Base-by-base conservation (phyloP, 257 asterid species). In the Solanum phureja region DNA sequence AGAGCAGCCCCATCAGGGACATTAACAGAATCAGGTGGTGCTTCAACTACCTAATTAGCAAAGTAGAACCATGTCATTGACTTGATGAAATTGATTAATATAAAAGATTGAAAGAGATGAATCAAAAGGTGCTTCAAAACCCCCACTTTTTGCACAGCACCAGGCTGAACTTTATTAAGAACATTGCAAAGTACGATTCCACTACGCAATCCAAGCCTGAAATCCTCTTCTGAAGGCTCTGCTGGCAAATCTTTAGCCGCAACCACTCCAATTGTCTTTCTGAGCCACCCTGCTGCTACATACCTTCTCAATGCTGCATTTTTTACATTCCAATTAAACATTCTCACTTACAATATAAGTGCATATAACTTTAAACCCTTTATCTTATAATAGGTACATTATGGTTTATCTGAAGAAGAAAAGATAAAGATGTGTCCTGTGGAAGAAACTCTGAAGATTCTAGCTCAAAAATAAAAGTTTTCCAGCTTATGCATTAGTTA, bases 101-200 rank as follows among this genome's bases (percentile, higher is more conserved):
- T 14, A 58, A 52, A 81, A 21, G 24, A 42, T 16, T 44, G 34
- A 33, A 33, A 33, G 24, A 72, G 27, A 71, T 16, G 77, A 33
- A 33, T 87, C 44, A 23, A 33, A 86, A 83, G 74, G 88, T 74
- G 6, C 69, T 72, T 64, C 9, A 83, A 74, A 81, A 82, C 73
- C 87, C 95, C 71, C 93, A 97, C 99, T 92, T 97, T 95, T 76
- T 93, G 93, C 46, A 97, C 91, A 83, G 98, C 89, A 62, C 96
- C 98, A 23, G 98, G 96, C 79, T 92, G 94, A 85, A 97, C 89
- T 89, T 94, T 95, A 94, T 95, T 95, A 66, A 97, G 94, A 79
- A 89, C 98, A 91, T 91, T 95, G 95, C 99, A 97, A 86, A 95
- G 98, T 76, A 97, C 92, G 76, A 93, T 95, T 79, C 99, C 99